Evolutionary conservation across 2,329 filamentous ascomycete species (phyloP), one percentile per base, ranked within the genome.

Genomic region (Aspergillus amoenus): DNA sequence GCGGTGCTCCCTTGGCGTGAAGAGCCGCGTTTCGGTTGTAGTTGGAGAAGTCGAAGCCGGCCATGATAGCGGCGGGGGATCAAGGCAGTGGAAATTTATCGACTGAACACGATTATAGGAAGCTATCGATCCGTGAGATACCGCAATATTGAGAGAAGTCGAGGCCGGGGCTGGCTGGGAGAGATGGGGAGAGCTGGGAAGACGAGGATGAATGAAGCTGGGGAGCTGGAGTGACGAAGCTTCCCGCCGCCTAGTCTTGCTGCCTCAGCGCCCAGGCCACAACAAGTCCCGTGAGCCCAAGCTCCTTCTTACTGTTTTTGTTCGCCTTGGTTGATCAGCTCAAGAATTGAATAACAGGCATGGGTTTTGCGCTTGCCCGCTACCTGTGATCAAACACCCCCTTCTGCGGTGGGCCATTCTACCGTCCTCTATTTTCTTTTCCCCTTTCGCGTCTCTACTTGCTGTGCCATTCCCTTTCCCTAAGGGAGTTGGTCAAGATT

Each of bases 1-100:
- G 83, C 61, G 94, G 94, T 52, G 97, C 89, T 68, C 95, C 95
- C 78, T 89, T 87, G 69, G 93, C 91, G 77, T 97, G 93, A 67
- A 99, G 87, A 64, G 93, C 93, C 75, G 89, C 87, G 86, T 99
- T 99, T 82, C 94, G 91, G 85, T 96, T 96, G 86, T 97, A 94
- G 84, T 99, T 99, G 78, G 92, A 95, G 84, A 99, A 99, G 82
- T 97, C 93, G 84, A 97, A 96, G 81, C 93, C 93, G 70, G 90
- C 88, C 94, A 99, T 99, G 70, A 72, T 88, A 79, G 64, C 56
- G 61, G 66, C 58, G 63, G 59, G 59, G 59, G 57, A 45, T 47
- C 57, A 59, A 61, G 37, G 61, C 50, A 39, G 46, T 75, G 39
- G 32, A 49, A 59, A 66, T 58, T 59, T 37, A 49, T 41, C 41